Base-by-base conservation (phyloP, 768 basidiomycete species). In the Boletus vermiculosoides region DNA sequence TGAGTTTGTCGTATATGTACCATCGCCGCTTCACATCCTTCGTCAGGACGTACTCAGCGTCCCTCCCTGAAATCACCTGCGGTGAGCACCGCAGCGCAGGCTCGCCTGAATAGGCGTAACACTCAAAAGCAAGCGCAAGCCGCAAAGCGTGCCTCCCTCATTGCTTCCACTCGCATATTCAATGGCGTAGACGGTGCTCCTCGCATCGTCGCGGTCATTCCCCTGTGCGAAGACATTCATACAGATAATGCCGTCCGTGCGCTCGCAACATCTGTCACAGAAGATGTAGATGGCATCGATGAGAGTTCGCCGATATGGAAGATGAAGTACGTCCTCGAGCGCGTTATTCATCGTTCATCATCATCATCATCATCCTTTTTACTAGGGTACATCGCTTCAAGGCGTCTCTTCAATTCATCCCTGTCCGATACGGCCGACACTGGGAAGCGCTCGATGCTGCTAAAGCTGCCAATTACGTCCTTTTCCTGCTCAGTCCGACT, bases 401-500 rank as follows among this genome's bases (percentile, higher is more conserved):
- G 73, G 94, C 94, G 0, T 90, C 88, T 7, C 77, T 98, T 4
- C 94, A 97, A 66, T 90, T 97, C 72, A 78, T 93, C 51, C 85
- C 85, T 41, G 78, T 96, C 2, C 84, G 82, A 2, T 88, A 91
- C 64, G 80, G 82, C 54, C 77, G 76, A 45, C 80, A 91, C 50
- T 96, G 92, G 71, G 80, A 83, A 3, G 82, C 90, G 5, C 79
- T 98, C 39, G 94, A 97, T 65, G 88, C 87, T 0, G 89, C 87
- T 66, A 87, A 92, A 67, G 88, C 84, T 3, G 90, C 93, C 11
- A 95, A 98, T 73, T 98, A 96, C 67, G 86, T 94, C 45, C 79
- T 97, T 20, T 85, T 97, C 57, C 80, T 88, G 2, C 79, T 98
- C 30, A 97, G 94, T 2, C 82, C 90, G 41, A 78, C 80, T 5